Conservation (phyloP, 2,329 filamentous ascomycete species). For the Triangularia verruculosa region DNA sequence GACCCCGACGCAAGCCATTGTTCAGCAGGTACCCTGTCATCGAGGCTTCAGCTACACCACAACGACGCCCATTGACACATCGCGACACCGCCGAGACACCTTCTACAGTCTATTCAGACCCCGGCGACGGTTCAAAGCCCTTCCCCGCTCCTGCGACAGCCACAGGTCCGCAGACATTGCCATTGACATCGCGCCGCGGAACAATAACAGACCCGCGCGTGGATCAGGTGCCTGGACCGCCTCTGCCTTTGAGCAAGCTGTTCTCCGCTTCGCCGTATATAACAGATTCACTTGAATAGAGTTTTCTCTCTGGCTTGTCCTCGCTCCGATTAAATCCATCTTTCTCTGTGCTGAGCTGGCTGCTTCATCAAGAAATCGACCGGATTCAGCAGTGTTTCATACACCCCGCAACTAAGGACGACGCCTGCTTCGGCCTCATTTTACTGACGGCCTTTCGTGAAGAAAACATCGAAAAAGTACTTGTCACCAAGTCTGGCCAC, state of each 20-base stretch:
- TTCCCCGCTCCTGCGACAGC: not conserved
- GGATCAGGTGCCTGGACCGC: not conserved
- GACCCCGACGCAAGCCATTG: conserved; percentile 14
- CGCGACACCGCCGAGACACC: conserved; percentile 22
- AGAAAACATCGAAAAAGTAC: not conserved
- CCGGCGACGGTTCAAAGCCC: not conserved
- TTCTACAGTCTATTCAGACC: not conserved
- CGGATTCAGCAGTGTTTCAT: not conserved
- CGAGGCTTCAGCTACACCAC: conserved; percentile 16
- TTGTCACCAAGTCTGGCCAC: not conserved
- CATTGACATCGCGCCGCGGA: conserved; percentile 4
- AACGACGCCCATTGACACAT: conserved; percentile 19
- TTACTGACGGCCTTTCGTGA: conserved; percentile 9
- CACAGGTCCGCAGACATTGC: not conserved
- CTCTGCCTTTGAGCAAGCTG: not conserved
- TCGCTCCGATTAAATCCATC: not conserved
- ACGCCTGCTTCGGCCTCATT: not conserved
- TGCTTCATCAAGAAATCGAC: not conserved
- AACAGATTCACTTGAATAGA: not conserved
- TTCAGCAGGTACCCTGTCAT: conserved; percentile 6
- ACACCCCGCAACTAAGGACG: not conserved
- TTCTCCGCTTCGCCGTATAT: not conserved
- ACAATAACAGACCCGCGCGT: conserved; percentile 1
- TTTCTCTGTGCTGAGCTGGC: not conserved
- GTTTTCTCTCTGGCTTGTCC: not conserved